phyloP scores from a whole-genome alignment of 441 rosid species.

The Pelargonium fulgidum region DNA sequence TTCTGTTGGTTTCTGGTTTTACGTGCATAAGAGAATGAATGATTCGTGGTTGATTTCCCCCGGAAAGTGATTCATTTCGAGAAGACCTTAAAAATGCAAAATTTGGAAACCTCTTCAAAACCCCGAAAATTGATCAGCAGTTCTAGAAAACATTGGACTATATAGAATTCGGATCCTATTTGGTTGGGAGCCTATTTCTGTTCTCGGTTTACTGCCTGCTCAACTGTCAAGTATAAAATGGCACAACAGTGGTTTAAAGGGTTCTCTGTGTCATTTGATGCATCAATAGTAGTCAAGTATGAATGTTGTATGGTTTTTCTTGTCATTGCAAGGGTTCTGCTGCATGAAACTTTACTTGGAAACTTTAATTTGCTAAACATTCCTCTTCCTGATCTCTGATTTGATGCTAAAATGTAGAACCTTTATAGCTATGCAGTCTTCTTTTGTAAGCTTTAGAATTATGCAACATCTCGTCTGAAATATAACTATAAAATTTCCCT shows the following conservation, averaged over 20 bases:
- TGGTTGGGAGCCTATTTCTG: slow-evolving; percentile 3
- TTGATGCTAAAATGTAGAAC: slow-evolving; percentile 3
- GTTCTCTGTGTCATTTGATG: background rate
- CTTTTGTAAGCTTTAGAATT: background rate
- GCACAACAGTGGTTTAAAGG: background rate
- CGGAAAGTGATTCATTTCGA: background rate
- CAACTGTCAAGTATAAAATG: background rate
- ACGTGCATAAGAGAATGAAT: background rate
- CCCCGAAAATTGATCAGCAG: background rate
- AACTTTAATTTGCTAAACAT: slow-evolving; percentile 2
- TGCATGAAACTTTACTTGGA: background rate
- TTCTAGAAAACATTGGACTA: background rate
- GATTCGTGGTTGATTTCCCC: background rate
- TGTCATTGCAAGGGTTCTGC: background rate
- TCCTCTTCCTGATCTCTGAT: slow-evolving; percentile 1
- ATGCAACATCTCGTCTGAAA: slow-evolving; percentile 1
- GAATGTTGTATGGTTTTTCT: background rate
- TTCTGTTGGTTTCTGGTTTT: background rate
- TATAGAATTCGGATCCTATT: background rate
- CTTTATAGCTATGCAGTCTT: background rate
- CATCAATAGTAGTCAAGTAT: background rate
- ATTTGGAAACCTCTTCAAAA: no score
- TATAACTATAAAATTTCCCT: background rate
- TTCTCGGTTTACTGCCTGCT: background rate
- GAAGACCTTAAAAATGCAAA: no score